Base-by-base conservation (phyloP, 208 protist genomes). In the Trypanosoma platydactyli region DNA sequence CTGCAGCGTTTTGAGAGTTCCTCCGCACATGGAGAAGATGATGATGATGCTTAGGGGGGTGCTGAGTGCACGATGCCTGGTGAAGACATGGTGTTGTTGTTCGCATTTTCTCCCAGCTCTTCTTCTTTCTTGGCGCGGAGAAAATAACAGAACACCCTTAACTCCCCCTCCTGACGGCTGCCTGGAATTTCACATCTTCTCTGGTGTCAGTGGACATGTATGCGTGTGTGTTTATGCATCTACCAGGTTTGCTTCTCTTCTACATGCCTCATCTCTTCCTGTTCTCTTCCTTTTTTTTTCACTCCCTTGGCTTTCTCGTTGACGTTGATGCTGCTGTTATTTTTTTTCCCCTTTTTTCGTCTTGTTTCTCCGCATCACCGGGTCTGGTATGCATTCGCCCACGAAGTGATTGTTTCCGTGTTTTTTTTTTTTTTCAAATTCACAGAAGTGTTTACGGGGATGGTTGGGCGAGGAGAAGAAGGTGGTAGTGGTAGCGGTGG, bases 1-100 rank as follows among this genome's bases (percentile, higher is more conserved):
- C 38, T 79, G 41, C 44, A 55, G 33, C 63, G 53, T 4, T 86
- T 71, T 66, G 59, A 38, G 16, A 3, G 12, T 24, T 41, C 33
- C 20, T 18, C 29, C 5, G 13, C 15, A 60, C 55, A 41, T 46
- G 7, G 6, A 41, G 6, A 5, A 59, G 12, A 51, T n/a, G n/a
- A n/a, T n/a, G n/a, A n/a, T n/a, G n/a, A n/a, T n/a, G 38, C 18
- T 35, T 42, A 4, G 9, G 3, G 33, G 33, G 9, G 9, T 9
- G 33, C 33, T 9, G 33, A 9, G 33, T 38, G 33, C 9, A 38
- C 9, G 33, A 38, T 9, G 33, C 33, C 33, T 9, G 33, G 33
- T 3, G 33, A 9, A 9, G 33, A 9, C 33, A 38, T 38, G 33
- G 9, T 9, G 33, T 38, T 9, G 33, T 38, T 38, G 33, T 38